Percentiles rank a stretch among this genome's conserved stretches.
phyloP scores from a whole-genome alignment of 179 eudicot genomes.

The Camellia oleifera region DNA sequence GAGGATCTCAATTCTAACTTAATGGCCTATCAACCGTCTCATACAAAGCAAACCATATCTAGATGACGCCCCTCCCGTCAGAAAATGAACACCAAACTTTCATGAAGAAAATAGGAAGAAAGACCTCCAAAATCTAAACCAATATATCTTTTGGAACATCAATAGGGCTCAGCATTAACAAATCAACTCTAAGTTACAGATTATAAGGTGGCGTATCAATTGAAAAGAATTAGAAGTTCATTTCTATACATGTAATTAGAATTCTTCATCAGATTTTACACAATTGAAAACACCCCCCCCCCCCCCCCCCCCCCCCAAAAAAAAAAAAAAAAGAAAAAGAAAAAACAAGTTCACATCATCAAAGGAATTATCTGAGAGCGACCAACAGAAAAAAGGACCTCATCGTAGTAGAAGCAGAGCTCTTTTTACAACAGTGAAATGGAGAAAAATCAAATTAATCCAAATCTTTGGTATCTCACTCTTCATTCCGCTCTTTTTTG shows the following conservation, averaged over 20 bases:
- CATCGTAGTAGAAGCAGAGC: neutral
- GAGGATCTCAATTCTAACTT: too few relatives aligned
- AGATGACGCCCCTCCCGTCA: too few relatives aligned
- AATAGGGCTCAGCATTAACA: neutral
- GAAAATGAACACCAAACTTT: too few relatives aligned
- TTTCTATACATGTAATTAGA: constrained; percentile 5
- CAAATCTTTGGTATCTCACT: neutral
- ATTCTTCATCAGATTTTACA: neutral
- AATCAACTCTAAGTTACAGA: neutral
- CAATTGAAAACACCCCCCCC: neutral
- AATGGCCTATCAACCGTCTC: too few relatives aligned
- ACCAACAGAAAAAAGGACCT: neutral
- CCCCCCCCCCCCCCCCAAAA: too few relatives aligned
- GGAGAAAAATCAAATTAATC: neutral
- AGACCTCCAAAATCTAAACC: neutral
- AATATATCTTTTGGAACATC: neutral
- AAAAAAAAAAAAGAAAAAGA: too few relatives aligned
- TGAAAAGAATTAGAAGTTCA: neutral
- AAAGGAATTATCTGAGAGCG: neutral
- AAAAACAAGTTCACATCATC: neutral
- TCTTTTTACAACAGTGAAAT: neutral
- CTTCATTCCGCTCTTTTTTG: neutral
- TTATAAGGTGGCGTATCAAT: neutral
- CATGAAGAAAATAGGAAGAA: neutral
- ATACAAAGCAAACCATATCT: too few relatives aligned